These are phyloP conservation scores for Rhodotorula sp. DNA, from an alignment of 1,284 basidiomycete genomes.

Conservation along the genomic window DNA sequence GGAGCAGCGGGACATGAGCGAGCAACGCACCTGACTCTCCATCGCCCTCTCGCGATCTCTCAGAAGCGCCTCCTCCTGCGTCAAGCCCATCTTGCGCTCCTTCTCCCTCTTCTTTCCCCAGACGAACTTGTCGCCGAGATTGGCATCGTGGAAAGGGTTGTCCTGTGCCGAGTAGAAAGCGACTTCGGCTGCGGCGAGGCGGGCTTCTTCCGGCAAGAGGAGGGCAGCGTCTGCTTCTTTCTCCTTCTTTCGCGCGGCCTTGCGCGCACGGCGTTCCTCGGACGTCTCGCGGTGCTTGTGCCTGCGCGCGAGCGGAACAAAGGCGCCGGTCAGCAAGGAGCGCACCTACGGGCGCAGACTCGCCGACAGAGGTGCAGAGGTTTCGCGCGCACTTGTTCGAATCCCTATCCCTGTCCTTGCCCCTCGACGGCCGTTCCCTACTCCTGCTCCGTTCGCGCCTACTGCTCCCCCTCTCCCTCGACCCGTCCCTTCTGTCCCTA, in stretches of 20 bases:
- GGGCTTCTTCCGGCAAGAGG: slow-evolving; percentile 53
- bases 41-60: slow-evolving; percentile 76
- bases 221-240: slow-evolving; percentile 31
- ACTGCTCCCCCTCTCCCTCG: slow-evolving; percentile 6
- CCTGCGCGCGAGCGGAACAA: too few species aligned
- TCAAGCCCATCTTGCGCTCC: slow-evolving; percentile 83
- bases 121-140: slow-evolving; percentile 88
- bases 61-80: slow-evolving; percentile 71
- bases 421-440: slow-evolving; percentile 23
- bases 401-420: slow-evolving; percentile 15
- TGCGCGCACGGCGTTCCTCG: slow-evolving; percentile 33
- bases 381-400: slow-evolving; percentile 5
- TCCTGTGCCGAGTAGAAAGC: slow-evolving; percentile 81
- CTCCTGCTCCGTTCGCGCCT: slow-evolving; percentile 26
- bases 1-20: background rate
- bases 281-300: slow-evolving; percentile 35
- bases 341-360: too few species aligned
- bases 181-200: slow-evolving; percentile 56
- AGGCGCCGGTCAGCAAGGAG: too few species aligned
- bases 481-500: slow-evolving; percentile 5
- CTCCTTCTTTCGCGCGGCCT: slow-evolving; percentile 35
- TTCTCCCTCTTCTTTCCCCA: slow-evolving; percentile 99
- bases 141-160: slow-evolving; percentile 97
- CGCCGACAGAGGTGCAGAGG: slow-evolving; percentile 28
- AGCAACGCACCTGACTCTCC: slow-evolving; percentile 66